A percentile compares a stretch with the other conserved stretches of the same genome.
These are phyloP conservation scores for Vachellia pachyceras DNA, from an alignment of 306 rosid genomes.

Conservation along the genomic window DNA sequence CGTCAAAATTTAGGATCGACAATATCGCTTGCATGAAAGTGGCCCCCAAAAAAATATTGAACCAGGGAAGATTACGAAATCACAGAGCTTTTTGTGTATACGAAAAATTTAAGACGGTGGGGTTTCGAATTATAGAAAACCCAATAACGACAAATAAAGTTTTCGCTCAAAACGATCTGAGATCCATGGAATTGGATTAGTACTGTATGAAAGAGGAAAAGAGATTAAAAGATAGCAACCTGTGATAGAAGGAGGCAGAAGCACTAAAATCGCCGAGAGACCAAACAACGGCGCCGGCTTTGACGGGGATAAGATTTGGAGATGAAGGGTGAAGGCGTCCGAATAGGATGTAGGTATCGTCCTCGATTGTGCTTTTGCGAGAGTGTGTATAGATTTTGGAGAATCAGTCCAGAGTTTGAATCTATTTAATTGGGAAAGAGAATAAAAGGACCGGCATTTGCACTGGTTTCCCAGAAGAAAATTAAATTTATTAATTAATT, in stretches of 20 bases:
- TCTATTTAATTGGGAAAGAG: background rate
- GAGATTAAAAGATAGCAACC: slow-evolving; percentile 1
- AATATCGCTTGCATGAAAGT: slow-evolving; percentile 6
- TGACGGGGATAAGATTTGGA: background rate
- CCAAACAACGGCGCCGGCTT: background rate
- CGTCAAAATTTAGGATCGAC: slow-evolving; percentile 42
- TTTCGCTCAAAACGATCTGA: background rate
- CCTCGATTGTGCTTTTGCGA: background rate
- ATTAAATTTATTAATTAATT: no score
- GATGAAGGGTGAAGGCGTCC: background rate
- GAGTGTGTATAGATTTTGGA: background rate
- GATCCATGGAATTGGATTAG: background rate
- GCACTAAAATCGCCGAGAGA: background rate
- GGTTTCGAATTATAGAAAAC: slow-evolving; percentile 31
- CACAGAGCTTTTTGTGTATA: background rate
- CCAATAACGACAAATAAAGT: background rate
- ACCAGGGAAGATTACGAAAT: slow-evolving; percentile 41
- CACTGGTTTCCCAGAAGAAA: background rate
- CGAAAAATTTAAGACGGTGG: background rate
- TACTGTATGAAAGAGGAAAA: background rate
- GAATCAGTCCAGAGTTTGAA: background rate
- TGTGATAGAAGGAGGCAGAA: background rate
- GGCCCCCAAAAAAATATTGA: background rate
- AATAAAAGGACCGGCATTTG: background rate
- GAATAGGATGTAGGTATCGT: background rate